Percentiles rank a stretch among this genome's conserved stretches.
Evolutionary conservation across 2,329 filamentous ascomycete genomes (phyloP).

Genomic region (Bipolaris cookei): DNA sequence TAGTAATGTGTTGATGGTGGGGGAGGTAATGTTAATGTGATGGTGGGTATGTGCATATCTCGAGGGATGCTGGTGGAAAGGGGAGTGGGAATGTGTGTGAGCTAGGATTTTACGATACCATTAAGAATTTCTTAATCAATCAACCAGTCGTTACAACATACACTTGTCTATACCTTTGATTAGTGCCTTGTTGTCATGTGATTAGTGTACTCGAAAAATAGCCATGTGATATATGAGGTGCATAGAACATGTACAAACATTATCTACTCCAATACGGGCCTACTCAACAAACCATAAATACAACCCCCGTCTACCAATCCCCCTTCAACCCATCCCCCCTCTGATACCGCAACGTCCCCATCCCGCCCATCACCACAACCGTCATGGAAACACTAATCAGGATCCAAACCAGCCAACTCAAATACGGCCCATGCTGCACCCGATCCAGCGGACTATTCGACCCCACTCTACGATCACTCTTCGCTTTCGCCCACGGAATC

Average conservation of each 20-base stretch:
- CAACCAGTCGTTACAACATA: neutral
- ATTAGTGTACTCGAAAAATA: neutral
- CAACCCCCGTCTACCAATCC: slow-evolving; percentile 1
- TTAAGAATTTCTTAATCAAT: neutral
- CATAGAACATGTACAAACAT: no score
- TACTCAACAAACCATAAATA: neutral
- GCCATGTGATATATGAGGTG: no score
- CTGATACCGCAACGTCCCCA: slow-evolving; percentile 2
- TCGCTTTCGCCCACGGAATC: slow-evolving; percentile 50
- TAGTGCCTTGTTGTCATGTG: neutral
- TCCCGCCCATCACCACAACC: neutral
- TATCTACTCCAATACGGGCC: neutral
- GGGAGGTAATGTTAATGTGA: neutral
- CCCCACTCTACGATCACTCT: slow-evolving; percentile 1
- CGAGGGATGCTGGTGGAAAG: neutral
- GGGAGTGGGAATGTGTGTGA: neutral
- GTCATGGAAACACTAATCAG: slow-evolving; percentile 16
- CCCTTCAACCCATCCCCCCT: slow-evolving; percentile 1
- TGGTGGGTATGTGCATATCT: neutral
- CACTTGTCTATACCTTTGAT: no score
- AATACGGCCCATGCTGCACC: slow-evolving; percentile 16
- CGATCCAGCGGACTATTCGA: slow-evolving; percentile 25
- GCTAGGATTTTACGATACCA: neutral
- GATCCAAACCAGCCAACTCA: slow-evolving; percentile 29
- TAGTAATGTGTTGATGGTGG: no score